Evolutionary conservation across 306 rosid species (phyloP).

Genomic region (Dryas octopetala): DNA sequence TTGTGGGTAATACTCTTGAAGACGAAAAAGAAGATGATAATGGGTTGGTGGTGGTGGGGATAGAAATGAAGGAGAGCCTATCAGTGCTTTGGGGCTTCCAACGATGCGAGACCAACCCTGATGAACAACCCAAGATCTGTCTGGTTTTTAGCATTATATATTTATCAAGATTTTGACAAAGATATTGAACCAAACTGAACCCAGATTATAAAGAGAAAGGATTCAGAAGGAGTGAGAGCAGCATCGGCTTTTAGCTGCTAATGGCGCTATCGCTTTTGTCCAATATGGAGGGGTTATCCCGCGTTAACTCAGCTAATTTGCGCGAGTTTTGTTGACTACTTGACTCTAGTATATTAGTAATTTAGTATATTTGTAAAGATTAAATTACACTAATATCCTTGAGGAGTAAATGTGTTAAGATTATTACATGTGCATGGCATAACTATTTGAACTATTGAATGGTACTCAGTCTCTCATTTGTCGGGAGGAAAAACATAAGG

Average conservation of each 20-base stretch:
- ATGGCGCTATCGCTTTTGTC: not conserved
- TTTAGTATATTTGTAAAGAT: too few species aligned
- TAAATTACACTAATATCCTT: too few species aligned
- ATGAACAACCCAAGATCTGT: constrained; percentile 54
- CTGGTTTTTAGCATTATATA: constrained; percentile 57
- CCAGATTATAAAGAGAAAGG: not conserved
- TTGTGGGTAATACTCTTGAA: constrained; percentile 11
- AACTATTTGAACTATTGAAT: too few species aligned
- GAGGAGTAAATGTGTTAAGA: too few species aligned
- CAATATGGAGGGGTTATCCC: not conserved
- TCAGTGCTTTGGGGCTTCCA: constrained; percentile 39
- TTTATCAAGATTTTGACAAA: not conserved
- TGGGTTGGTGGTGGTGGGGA: constrained; percentile 39
- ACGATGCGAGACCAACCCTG: constrained; percentile 44
- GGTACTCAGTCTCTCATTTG: too few species aligned
- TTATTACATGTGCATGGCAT: too few species aligned
- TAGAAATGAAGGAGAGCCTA: constrained; percentile 39
- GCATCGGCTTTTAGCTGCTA: not conserved
- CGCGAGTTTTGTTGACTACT: not conserved
- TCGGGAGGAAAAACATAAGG: too few species aligned
- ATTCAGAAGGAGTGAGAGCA: not conserved
- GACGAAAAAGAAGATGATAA: constrained; percentile 24
- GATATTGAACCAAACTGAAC: not conserved
- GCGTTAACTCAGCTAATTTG: constrained; percentile 13
- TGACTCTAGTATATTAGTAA: not conserved